Conservation (phyloP, 257 asterid species). For the Mentha longifolia region DNA sequence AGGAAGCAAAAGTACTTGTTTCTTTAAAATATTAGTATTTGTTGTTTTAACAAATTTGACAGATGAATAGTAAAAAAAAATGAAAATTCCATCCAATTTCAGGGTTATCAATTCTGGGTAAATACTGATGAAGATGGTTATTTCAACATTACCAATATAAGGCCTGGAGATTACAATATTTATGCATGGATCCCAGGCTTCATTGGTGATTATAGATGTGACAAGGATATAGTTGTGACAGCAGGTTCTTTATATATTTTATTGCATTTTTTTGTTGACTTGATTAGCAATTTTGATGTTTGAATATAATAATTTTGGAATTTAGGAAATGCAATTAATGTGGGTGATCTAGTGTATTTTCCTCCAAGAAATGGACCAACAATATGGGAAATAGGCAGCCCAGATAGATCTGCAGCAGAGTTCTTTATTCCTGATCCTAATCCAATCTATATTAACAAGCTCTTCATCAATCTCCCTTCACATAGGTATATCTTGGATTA, state of each 20-base stretch:
- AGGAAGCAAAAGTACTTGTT: conserved; percentile 40
- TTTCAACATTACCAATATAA: conserved; percentile 54
- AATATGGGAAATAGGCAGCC: conserved; percentile 80
- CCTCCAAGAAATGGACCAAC: conserved; percentile 84
- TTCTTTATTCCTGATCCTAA: conserved; percentile 78
- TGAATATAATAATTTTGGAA: neutral
- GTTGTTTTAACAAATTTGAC: too few relatives aligned
- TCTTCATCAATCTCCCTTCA: conserved; percentile 51
- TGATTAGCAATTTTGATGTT: neutral
- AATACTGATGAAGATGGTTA: conserved; percentile 56
- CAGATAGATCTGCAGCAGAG: conserved; percentile 79
- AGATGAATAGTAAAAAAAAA: neutral
- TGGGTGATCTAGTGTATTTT: conserved; percentile 52
- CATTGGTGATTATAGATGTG: conserved; percentile 67
- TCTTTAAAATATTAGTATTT: neutral
- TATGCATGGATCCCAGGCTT: conserved; percentile 81
- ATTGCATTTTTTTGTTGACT: neutral
- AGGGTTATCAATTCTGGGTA: conserved; percentile 72
- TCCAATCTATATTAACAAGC: conserved; percentile 61
- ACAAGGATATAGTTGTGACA: conserved; percentile 15
- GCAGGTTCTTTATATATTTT: conserved; percentile 43
- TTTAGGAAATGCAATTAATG: conserved; percentile 46
- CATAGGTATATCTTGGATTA: conserved; percentile 42
- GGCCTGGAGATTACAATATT: conserved; percentile 54
- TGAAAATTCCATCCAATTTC: neutral